These are phyloP conservation scores for Blastomyces silverae DNA, from an alignment of 2,329 filamentous ascomycete species.

Conservation along the genomic window DNA sequence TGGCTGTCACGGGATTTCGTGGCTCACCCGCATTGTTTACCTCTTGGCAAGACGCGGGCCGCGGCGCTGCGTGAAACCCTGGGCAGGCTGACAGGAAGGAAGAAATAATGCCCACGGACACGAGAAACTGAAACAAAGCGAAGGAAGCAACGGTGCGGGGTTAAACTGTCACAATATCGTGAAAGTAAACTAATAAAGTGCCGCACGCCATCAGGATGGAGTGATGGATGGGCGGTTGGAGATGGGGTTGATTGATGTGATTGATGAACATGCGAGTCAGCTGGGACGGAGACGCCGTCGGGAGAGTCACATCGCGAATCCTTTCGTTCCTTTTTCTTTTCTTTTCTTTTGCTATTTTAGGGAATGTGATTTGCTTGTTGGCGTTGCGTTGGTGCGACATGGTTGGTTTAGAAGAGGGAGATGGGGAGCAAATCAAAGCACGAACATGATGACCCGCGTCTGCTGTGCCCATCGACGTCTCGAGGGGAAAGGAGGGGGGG, in stretches of 20 bases:
- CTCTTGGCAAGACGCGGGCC: constrained; percentile 19
- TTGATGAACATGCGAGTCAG: not conserved
- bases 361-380: constrained; percentile 8
- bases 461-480: not conserved
- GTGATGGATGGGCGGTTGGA: not conserved
- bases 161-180: not conserved
- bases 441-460: not conserved
- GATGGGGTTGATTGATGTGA: not conserved
- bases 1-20: constrained; percentile 16
- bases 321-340: not conserved
- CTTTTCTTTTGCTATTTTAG: not conserved
- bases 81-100: not conserved
- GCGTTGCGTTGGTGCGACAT: constrained; percentile 11
- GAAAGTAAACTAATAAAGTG: not conserved
- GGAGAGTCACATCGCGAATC: constrained; percentile 3
- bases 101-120: not conserved
- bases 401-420: not conserved
- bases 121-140: constrained; percentile 1
- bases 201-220: constrained; percentile 1
- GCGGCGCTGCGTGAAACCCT: not conserved
- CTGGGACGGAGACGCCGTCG: not conserved
- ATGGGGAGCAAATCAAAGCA: not conserved
- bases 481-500: not conserved
- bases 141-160: not conserved
- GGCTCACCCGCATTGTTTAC: constrained; percentile 19